These are phyloP conservation scores for Fusarium siculi DNA, from an alignment of 2,329 filamentous ascomycete species.

Conservation along the genomic window DNA sequence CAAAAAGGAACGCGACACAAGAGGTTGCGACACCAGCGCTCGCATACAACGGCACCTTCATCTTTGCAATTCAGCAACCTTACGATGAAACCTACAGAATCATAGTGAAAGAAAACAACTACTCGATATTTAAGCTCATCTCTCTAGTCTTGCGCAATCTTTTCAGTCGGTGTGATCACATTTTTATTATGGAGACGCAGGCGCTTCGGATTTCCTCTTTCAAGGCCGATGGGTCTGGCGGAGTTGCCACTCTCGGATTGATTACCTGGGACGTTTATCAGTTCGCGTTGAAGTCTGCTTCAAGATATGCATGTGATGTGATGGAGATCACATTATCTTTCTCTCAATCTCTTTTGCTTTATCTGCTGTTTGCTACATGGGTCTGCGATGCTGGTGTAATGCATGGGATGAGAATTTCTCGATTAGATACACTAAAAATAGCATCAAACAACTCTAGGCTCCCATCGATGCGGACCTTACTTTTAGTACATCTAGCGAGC, in stretches of 20 bases:
- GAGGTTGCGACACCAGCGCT: constrained; percentile 46
- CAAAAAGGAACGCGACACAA: constrained; percentile 48
- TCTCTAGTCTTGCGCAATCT: constrained; percentile 3
- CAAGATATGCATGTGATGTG: neutral
- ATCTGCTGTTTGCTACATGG: neutral
- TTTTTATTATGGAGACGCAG: constrained; percentile 31
- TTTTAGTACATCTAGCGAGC: neutral
- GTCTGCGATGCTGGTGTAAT: neutral
- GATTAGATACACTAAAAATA: neutral
- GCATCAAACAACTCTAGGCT: neutral
- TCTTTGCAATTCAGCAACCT: neutral
- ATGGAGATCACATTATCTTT: neutral
- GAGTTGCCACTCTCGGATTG: constrained; percentile 22
- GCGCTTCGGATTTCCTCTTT: constrained; percentile 27
- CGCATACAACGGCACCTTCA: constrained; percentile 44
- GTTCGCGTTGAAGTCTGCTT: neutral
- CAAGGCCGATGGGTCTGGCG: constrained; percentile 13
- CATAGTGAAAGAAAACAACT: neutral
- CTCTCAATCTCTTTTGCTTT: neutral
- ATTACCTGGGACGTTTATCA: neutral
- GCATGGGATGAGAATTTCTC: accelerated
- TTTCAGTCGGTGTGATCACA: constrained; percentile 32
- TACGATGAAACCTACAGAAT: neutral
- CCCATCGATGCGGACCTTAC: neutral
- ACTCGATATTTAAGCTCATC: constrained; percentile 10